Percentiles rank a stretch among this genome's conserved stretches.
Evolutionary conservation across 371 early-diverging fungal genomes (phyloP).

Genomic region (Mortierella sp.): DNA sequence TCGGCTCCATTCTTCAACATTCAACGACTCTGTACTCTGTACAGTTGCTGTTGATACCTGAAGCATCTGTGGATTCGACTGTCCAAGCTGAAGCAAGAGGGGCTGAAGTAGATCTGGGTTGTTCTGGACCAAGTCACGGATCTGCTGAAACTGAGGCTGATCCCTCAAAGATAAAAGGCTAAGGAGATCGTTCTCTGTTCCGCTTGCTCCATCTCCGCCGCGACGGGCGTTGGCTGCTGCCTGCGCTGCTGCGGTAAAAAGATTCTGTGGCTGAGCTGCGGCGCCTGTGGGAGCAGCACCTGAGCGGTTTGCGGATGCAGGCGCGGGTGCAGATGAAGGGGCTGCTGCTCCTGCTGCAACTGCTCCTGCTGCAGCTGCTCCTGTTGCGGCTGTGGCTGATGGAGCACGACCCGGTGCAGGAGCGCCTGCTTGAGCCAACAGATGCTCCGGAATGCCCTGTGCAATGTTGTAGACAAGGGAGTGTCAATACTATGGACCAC

Average conservation of each 20-base stretch:
- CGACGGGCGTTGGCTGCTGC: constrained; percentile 59
- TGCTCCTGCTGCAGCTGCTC: not conserved
- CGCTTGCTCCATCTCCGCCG: constrained; percentile 35
- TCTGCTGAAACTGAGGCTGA: constrained; percentile 91
- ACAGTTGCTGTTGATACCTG: constrained; percentile 55
- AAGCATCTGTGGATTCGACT: constrained; percentile 87
- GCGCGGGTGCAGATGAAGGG: constrained; percentile 48
- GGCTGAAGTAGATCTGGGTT: constrained; percentile 92
- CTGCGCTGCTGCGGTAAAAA: constrained; percentile 69
- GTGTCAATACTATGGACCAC: too few relatives aligned
- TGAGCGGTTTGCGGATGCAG: constrained; percentile 52
- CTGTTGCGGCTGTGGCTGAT: constrained; percentile 52
- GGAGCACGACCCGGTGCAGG: constrained; percentile 46
- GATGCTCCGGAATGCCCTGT: constrained; percentile 69
- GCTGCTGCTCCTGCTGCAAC: constrained; percentile 25
- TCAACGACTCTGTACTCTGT: not conserved
- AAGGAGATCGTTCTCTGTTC: constrained; percentile 18
- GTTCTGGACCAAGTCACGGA: constrained; percentile 86
- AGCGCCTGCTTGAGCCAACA: constrained; percentile 54
- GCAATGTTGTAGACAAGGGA: not conserved
- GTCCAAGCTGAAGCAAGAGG: constrained; percentile 84
- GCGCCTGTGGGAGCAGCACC: constrained; percentile 26
- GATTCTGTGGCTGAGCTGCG: constrained; percentile 56
- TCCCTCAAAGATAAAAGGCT: constrained; percentile 74
- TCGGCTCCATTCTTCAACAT: too few relatives aligned